phyloP scores from a whole-genome alignment of 345 rosid species.

The Gossypium raimondii region DNA sequence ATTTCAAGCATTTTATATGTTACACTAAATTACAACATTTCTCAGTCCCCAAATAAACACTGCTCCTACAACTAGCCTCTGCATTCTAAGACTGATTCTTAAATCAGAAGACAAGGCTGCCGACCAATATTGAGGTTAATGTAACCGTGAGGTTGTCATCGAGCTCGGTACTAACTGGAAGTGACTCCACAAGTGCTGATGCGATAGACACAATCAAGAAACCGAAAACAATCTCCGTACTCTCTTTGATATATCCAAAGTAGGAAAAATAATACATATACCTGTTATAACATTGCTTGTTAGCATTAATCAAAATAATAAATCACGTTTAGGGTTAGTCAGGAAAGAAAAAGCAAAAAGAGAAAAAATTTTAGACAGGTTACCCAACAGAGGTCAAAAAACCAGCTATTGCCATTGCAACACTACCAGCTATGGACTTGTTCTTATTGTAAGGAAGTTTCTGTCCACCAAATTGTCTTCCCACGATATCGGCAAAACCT shows the following conservation, averaged over 20 bases:
- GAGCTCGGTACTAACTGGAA: slow-evolving; percentile 65
- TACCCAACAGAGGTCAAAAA: slow-evolving; percentile 67
- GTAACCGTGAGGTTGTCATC: slow-evolving; percentile 92
- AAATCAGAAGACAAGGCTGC: slow-evolving; percentile 45
- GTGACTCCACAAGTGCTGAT: slow-evolving; percentile 78
- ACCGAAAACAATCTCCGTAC: slow-evolving; percentile 50
- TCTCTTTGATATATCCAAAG: slow-evolving; percentile 54
- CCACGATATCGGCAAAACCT: slow-evolving; percentile 93
- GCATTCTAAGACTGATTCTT: neutral
- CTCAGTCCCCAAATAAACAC: neutral
- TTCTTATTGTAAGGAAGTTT: slow-evolving; percentile 77
- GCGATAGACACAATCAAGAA: slow-evolving; percentile 63
- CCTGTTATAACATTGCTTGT: slow-evolving; percentile 30
- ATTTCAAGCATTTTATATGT: neutral
- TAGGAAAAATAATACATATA: slow-evolving; percentile 67
- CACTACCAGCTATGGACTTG: slow-evolving; percentile 80
- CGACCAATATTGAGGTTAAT: slow-evolving; percentile 52
- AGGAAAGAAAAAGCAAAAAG: neutral
- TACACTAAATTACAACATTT: neutral
- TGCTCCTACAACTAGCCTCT: neutral
- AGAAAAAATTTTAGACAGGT: neutral
- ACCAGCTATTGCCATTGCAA: slow-evolving; percentile 75
- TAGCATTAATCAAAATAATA: neutral
- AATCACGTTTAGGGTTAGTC: neutral
- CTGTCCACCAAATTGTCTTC: slow-evolving; percentile 60